Percentiles rank a stretch among this genome's conserved stretches.
Evolutionary conservation across 805 yeast species (phyloP).

Genomic region (Saccharomycopsis fermentans): DNA sequence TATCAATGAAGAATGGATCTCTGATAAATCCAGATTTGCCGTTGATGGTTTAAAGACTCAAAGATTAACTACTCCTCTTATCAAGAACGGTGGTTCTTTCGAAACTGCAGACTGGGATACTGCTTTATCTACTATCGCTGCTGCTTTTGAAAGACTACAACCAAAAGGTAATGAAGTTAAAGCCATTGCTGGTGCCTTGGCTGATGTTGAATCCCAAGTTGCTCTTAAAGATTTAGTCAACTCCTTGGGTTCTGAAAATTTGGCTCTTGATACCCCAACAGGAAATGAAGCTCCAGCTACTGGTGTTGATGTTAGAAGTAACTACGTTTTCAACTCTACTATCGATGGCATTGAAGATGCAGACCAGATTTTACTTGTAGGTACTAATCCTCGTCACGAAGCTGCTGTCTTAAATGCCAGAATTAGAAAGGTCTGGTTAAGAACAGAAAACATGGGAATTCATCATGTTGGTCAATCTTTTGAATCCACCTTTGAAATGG

Average conservation of each 20-base stretch:
- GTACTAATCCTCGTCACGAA: constrained; percentile 83
- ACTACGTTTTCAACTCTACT: constrained; percentile 71
- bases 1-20: constrained; percentile 84
- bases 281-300: constrained; percentile 48
- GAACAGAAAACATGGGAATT: constrained; percentile 48
- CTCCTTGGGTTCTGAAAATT: constrained; percentile 70
- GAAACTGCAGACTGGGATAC: constrained; percentile 81
- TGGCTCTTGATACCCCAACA: constrained; percentile 58
- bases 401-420: constrained; percentile 82
- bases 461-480: constrained; percentile 67
- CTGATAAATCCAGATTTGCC: constrained; percentile 79
- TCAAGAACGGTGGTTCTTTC: constrained; percentile 59
- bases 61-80: constrained; percentile 71
- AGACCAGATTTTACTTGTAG: constrained; percentile 69
- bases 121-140: constrained; percentile 60
- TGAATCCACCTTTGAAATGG: constrained; percentile 63
- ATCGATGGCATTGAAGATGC: constrained; percentile 75
- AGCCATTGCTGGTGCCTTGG: constrained; percentile 73
- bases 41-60: constrained; percentile 81
- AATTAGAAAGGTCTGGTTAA: constrained; percentile 72
- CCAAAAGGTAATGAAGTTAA: constrained; percentile 66
- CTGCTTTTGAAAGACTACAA: constrained; percentile 42
- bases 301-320: constrained; percentile 68
- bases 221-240: constrained; percentile 73
- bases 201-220: constrained; percentile 75